These are phyloP conservation scores for Hypericum androsaemum DNA, from an alignment of 345 rosid species.

Conservation along the genomic window DNA sequence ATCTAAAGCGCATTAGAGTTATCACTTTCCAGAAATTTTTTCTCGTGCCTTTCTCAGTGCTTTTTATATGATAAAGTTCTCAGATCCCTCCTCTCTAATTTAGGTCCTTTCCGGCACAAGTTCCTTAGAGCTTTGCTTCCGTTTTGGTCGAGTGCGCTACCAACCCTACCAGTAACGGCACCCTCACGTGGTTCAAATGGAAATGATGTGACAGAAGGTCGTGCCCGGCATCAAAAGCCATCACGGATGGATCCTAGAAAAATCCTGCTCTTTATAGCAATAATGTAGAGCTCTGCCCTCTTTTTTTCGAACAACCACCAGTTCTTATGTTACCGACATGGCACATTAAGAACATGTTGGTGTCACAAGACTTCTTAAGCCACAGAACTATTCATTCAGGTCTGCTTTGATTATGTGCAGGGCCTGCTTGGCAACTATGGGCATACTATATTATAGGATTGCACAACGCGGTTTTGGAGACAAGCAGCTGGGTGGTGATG, in stretches of 20 bases:
- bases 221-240: slow-evolving; percentile 52
- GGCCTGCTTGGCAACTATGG: slow-evolving; percentile 99
- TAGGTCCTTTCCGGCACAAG: slow-evolving; percentile 84
- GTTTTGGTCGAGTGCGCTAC: slow-evolving; percentile 96
- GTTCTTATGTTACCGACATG: no score
- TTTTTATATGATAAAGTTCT: not conserved
- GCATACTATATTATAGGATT: slow-evolving; percentile 84
- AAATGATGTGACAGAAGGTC: slow-evolving; percentile 62
- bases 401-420: slow-evolving; percentile 31
- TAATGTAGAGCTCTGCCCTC: slow-evolving; percentile 46
- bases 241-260: slow-evolving; percentile 86
- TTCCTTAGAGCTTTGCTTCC: slow-evolving; percentile 90
- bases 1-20: not conserved
- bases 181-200: slow-evolving; percentile 65
- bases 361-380: no score
- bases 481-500: slow-evolving; percentile 32
- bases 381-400: not conserved
- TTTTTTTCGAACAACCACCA: not conserved
- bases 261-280: slow-evolving; percentile 76
- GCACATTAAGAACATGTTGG: no score
- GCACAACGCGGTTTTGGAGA: slow-evolving; percentile 68
- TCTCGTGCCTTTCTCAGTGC: not conserved
- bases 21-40: not conserved
- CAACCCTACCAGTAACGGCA: slow-evolving; percentile 91
- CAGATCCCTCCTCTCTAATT: slow-evolving; percentile 12